Evolutionary conservation across 306 rosid species (phyloP), one percentile per base, ranked within the genome.

Genomic region (Vicia sativa): DNA sequence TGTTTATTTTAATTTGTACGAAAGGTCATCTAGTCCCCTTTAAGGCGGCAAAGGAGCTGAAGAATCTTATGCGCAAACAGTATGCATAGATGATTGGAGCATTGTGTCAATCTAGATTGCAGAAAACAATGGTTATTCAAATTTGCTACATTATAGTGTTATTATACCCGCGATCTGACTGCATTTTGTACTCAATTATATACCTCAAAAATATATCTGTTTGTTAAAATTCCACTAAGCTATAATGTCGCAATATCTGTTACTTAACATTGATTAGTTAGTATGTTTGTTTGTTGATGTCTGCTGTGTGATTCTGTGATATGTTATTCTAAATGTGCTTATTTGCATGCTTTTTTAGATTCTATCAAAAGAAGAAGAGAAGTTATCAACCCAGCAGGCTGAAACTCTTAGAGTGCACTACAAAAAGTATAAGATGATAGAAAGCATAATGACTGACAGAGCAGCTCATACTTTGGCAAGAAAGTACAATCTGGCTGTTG

Each of bases 311-410:
- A 46, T 58, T 31, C 16, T 39, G 44, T 57, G 46, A 37, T 35
- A 12, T 42, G 31, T 54, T n/a, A n/a, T n/a, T 49, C 67, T 77
- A 73, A 62, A 13, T 16, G 34, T 18, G 74, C 59, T 25, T 63
- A 3, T 11, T 4, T 44, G 37, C 13, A 28, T 4, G 15, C 18
- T 29, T 39, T 49, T 42, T 70, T 42, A 92, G 96, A 62, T 77
- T 31, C 85, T 75, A 68, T 65, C 79, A 7, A 18, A 75, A 61
- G 91, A 84, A 53, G 93, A 90, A 70, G 88, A 78, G 85, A 77
- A 86, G 73, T 91, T 92, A 16, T 79, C 84, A 5, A 46, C 65
- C 69, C 84, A 80, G 87, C 98, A 92, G 76, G 55, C 41, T 21
- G 87, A 74, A 2, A 26, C 74, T 9, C 84, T 90, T 13, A 77